A percentile compares a stretch with the other conserved stretches of the same genome.
Conservation (phyloP, 2,329 filamentous ascomycete species). For the Pezicula rhizophila region DNA sequence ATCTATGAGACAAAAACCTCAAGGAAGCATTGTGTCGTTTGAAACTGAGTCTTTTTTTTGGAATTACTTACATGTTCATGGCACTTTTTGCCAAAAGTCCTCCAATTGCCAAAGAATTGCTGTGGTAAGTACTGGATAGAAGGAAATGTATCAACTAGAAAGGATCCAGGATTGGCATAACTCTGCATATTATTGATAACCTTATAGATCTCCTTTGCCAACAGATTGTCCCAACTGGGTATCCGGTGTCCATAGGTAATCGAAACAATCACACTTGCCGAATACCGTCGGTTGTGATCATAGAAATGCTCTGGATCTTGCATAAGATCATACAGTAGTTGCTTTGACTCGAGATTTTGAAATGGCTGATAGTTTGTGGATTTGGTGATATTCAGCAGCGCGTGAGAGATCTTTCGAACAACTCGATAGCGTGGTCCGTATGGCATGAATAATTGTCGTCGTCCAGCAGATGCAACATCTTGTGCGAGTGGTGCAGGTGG, state of each 20-base stretch:
- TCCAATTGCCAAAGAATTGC: conserved; percentile 19
- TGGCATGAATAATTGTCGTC: conserved; percentile 22
- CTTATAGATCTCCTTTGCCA: conserved; percentile 28
- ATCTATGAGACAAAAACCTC: too few relatives aligned
- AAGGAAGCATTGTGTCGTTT: too few relatives aligned
- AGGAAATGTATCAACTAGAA: conserved; percentile 29
- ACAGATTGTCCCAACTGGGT: conserved; percentile 28
- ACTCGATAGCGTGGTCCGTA: conserved; percentile 23
- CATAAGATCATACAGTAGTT: conserved; percentile 30
- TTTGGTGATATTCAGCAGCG: conserved; percentile 20
- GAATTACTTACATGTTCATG: neutral
- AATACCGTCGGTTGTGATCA: conserved; percentile 34
- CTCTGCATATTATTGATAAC: conserved; percentile 30
- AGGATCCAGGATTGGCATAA: conserved; percentile 32
- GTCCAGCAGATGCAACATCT: conserved; percentile 24
- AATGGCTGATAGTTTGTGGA: conserved; percentile 21
- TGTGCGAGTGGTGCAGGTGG: conserved; percentile 31
- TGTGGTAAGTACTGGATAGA: conserved; percentile 23
- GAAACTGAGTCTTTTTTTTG: too few relatives aligned
- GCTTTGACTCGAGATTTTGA: conserved; percentile 28
- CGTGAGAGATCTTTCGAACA: conserved; percentile 23
- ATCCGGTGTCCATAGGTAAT: conserved; percentile 34
- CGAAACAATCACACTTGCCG: conserved; percentile 35
- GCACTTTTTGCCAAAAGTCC: conserved; percentile 8
- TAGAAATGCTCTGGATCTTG: conserved; percentile 31